These are phyloP conservation scores for Phialophora macrospora DNA, from an alignment of 2,329 filamentous ascomycete genomes.

Conservation along the genomic window DNA sequence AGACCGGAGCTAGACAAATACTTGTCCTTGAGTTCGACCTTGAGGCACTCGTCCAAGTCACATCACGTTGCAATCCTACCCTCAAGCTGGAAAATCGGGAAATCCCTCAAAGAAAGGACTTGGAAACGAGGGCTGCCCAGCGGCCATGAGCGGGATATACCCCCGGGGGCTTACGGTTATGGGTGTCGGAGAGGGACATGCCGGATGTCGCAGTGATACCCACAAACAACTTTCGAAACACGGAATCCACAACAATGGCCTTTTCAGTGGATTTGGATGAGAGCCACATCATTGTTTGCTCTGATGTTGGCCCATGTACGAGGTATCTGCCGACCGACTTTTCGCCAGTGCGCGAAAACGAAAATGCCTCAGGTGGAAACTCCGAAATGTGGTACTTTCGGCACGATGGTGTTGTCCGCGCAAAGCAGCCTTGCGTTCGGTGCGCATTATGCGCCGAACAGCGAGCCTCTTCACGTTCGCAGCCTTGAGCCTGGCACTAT, in stretches of 20 bases:
- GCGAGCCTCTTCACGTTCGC: background rate
- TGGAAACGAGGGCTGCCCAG: background rate
- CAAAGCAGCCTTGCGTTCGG: slow-evolving; percentile 2
- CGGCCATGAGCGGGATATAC: background rate
- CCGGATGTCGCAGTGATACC: slow-evolving; percentile 8
- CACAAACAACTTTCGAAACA: slow-evolving; percentile 14
- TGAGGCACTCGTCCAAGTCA: slow-evolving; percentile 9
- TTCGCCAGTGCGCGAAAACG: slow-evolving; percentile 7
- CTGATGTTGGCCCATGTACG: background rate
- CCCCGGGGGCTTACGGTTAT: background rate
- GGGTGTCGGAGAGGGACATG: slow-evolving; percentile 9
- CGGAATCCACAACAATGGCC: background rate
- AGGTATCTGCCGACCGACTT: slow-evolving; percentile 12
- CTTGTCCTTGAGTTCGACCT: background rate
- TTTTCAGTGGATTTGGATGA: slow-evolving; percentile 10
- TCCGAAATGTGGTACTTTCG: background rate
- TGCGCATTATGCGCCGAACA: slow-evolving; percentile 1
- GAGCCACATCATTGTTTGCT: slow-evolving; percentile 14
- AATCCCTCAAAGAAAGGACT: slow-evolving; percentile 9
- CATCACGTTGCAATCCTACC: slow-evolving; percentile 10
- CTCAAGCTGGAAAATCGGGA: slow-evolving; percentile 9
- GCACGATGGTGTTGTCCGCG: background rate
- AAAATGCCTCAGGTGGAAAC: slow-evolving; percentile 19
- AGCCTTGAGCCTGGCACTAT: slow-evolving; percentile 9
- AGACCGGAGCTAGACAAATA: slow-evolving; percentile 10